Evolutionary conservation across 176 grass and related monocot genomes (phyloP).

Genomic region (Aegilops tauschii): DNA sequence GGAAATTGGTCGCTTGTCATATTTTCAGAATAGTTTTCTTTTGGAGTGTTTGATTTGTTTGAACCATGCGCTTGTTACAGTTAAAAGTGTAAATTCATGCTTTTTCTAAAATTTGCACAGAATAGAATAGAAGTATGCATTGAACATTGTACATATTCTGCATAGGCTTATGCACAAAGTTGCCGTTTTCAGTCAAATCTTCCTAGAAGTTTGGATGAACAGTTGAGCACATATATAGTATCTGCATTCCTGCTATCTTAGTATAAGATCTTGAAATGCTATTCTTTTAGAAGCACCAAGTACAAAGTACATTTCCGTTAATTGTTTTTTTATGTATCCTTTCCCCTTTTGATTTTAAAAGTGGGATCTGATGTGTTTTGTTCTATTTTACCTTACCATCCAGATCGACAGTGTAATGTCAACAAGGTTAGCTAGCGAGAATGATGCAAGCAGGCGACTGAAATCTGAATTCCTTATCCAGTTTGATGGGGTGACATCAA

Average conservation of each 20-base stretch:
- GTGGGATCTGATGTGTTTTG: background rate
- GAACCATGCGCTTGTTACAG: background rate
- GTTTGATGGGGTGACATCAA: constrained; percentile 89
- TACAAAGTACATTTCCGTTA: background rate
- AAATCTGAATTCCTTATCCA: constrained; percentile 98
- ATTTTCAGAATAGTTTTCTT: background rate
- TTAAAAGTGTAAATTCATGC: background rate
- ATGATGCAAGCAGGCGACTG: constrained; percentile 84
- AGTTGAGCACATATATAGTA: background rate
- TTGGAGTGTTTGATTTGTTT: background rate
- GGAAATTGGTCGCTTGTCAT: background rate
- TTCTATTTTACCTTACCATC: constrained; percentile 32
- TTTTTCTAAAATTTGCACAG: background rate
- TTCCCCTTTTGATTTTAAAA: background rate
- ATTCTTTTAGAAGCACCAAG: no score
- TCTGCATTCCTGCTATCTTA: background rate
- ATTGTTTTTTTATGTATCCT: background rate
- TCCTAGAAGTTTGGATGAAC: background rate
- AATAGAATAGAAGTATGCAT: background rate
- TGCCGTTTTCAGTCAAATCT: background rate
- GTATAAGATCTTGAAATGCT: background rate
- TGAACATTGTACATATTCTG: background rate
- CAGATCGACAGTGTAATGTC: constrained; percentile 99
- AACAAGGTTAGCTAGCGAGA: constrained; percentile 86
- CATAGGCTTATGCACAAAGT: background rate